Base-by-base conservation (phyloP, 305 asterid species). In the Ilex paraguariensis region DNA sequence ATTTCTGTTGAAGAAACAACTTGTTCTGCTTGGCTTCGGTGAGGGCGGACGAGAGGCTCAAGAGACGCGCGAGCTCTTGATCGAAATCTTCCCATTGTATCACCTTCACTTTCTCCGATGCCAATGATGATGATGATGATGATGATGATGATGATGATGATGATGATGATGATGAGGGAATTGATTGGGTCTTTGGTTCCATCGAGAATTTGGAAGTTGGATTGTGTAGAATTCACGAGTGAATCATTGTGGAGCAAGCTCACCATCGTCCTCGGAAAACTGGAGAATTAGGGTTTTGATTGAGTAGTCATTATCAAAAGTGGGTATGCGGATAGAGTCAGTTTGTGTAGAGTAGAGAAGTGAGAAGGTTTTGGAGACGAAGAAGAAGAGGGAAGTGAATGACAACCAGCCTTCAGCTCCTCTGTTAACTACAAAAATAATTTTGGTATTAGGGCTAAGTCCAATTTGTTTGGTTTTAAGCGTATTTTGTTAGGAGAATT, bases 1-100 rank as follows among this genome's bases (percentile, higher is more conserved):
- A 82, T 74, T 78, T 89, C 78, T 82, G 81, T 44, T 89, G 76
- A 71, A 87, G 85, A 75, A 63, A 42, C 60, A 39, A 59, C 61
- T 87, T 91, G 64, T 87, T 89, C 70, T 73, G 64, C 73, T 78
- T 89, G 42, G 89, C 82, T 75, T 91, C 91, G 57, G 82, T 81
- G 56, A 83, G 75, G 40, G 97, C 96, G 60, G 89, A 85, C 54
- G 90, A 79, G 68, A 92, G 83, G 57, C 98, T 89, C 69, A 95
- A 92, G 31, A 83, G 67, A 63, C 97, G 90, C 48, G 74, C 95
- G 61, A 91, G 73, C 73, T 89, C 98, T 54, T 87, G 97, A 61
- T 92, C 93, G 69, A 85, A 92, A 82, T 92, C 98, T 79, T 89
- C 96, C 97, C 96, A 91, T 65, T 86, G 86, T 54, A 91, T 56